Base-by-base conservation (phyloP, 768 basidiomycete genomes). In the Mycena pura region DNA sequence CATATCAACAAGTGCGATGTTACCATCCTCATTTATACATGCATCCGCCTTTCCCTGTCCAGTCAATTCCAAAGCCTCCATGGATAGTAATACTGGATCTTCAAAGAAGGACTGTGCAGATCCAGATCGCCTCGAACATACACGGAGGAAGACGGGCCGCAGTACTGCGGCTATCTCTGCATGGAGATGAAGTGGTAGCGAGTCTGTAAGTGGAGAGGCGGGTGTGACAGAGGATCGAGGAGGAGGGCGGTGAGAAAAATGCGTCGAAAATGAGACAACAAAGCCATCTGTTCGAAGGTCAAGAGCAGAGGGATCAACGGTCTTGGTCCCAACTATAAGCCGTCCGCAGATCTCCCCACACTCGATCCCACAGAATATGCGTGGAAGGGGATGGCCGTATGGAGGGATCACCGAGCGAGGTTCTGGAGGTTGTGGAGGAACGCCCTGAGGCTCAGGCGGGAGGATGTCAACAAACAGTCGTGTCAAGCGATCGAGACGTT, bases 211-310 rank as follows among this genome's bases (percentile, higher is more conserved):
- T 22, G 57, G 49, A 34, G 66, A 59, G 25, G 71, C 70, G 22
- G 62, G 51, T 41, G 70, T 22, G 65, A 52, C 29, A 56, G 47
- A 17, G 65, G 68, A 27, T 72, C 76, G 63, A 66, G 67, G 21
- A 50, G 66, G 41, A n/a, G 55, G 57, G 15, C 51, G 62, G 50
- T 25, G 71, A 56, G 49, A 57, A 57, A 84, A 89, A 31, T 73
- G 69, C 25, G 86, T 82, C 9, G 76, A 70, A 4, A 78, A 64
- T 22, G 80, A 76, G 5, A 82, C 53, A 3, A 73, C 63, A 46
- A 88, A 75, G 14, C 87, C 87, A 64, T 84, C 80, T 6, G 82
- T 85, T 54, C 83, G 80, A 29, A 87, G 70, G 69, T 89, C 86
- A 44, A 90, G 64, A 0, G 81, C 82, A 41, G 83, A 80, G 32